A percentile compares a stretch with the other conserved stretches of the same genome.
phyloP scores from a whole-genome alignment of 1,139 yeast species.

The Hansenula lynferdii region DNA sequence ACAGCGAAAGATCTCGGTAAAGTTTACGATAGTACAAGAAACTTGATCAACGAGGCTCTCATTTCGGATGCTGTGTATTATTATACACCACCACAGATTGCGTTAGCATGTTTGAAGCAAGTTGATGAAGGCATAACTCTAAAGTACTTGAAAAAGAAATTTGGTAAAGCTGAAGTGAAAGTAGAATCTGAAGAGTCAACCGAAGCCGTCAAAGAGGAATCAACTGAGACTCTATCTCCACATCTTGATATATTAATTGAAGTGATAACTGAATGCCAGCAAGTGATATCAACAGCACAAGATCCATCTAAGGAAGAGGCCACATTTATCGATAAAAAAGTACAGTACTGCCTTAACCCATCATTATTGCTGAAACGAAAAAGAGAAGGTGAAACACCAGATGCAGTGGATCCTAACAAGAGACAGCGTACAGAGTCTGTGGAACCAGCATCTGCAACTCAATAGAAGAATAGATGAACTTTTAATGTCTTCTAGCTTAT shows the following conservation, averaged over 20 bases:
- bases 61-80: constrained; percentile 72
- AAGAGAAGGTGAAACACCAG: constrained; percentile 20
- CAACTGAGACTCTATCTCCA: constrained; percentile 5
- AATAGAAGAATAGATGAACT: too few species aligned
- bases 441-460: neutral
- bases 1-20: constrained; percentile 32
- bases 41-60: constrained; percentile 57
- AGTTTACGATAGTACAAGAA: constrained; percentile 65
- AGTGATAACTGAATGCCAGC: constrained; percentile 47
- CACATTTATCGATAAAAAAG: constrained; percentile 54
- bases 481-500: too few species aligned
- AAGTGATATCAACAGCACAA: constrained; percentile 35
- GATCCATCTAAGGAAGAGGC: constrained; percentile 58
- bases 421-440: constrained; percentile 5
- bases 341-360: constrained; percentile 61
- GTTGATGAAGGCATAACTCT: constrained; percentile 61
- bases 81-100: constrained; percentile 93
- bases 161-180: constrained; percentile 15
- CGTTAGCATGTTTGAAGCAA: constrained; percentile 75
- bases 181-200: constrained; percentile 5
- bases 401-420: constrained; percentile 6
- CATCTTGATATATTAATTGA: constrained; percentile 34
- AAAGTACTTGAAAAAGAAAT: constrained; percentile 61
- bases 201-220: constrained; percentile 6
- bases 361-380: constrained; percentile 41